These are phyloP conservation scores for Postia placenta DNA, from an alignment of 768 basidiomycete genomes.

Conservation along the genomic window DNA sequence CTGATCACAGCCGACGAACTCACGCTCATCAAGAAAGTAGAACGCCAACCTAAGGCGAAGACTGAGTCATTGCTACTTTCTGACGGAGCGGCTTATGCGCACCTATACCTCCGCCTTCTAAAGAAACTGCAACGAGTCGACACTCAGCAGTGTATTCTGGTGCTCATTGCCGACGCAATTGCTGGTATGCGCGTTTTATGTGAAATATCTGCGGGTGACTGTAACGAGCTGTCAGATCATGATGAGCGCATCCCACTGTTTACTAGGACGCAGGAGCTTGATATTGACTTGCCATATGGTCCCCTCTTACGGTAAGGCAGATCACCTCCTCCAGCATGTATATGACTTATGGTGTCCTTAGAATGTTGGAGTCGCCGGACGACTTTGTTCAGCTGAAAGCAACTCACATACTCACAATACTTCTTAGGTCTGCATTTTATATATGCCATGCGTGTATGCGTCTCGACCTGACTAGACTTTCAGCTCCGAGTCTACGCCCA, in stretches of 20 bases:
- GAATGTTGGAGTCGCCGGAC: constrained; percentile 79
- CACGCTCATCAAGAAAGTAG: constrained; percentile 82
- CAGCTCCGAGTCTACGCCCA: constrained; percentile 22
- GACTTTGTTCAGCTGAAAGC: constrained; percentile 94
- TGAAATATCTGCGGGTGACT: background rate
- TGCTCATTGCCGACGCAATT: constrained; percentile 85
- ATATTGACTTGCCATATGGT: constrained; percentile 74
- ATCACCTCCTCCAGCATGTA: background rate
- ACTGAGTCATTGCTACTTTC: constrained; percentile 73
- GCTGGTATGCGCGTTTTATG: constrained; percentile 41
- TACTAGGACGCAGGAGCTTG: constrained; percentile 49
- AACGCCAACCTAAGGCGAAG: constrained; percentile 70
- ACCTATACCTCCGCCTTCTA: constrained; percentile 85
- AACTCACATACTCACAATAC: constrained; percentile 79
- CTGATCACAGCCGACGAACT: constrained; percentile 87
- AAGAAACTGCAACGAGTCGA: constrained; percentile 82
- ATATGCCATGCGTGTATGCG: background rate
- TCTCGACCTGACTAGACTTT: background rate
- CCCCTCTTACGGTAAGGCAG: constrained; percentile 64
- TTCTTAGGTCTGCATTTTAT: constrained; percentile 53
- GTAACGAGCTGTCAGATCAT: constrained; percentile 49
- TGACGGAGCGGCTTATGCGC: constrained; percentile 77
- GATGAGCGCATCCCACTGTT: constrained; percentile 84
- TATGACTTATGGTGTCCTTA: constrained; percentile 21
- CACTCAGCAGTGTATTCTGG: constrained; percentile 82